Base-by-base conservation (phyloP, 1,139 yeast species). In the Candida glucosophila region DNA sequence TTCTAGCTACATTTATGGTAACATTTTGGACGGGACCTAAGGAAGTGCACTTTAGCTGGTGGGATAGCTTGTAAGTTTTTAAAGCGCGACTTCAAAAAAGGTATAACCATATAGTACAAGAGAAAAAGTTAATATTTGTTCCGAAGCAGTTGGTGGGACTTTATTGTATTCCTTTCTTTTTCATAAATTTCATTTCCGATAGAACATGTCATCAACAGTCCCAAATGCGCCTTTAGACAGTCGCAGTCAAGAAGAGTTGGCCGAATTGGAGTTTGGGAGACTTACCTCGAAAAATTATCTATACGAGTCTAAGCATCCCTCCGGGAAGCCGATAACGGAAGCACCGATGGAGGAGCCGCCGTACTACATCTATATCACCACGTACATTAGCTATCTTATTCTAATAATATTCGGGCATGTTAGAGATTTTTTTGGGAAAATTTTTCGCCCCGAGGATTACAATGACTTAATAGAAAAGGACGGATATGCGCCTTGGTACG, bases 401-500 rank as follows among this genome's bases (percentile, higher is more conserved):
- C 67, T 90, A 44, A 83, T 90, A 37, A 72, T 86, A 19, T 67
- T 85, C 35, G 99, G 99, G 20, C 95, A 90, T 47, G 58, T 86
- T 20, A 75, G 88, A 40, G 99, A 90, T 55, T 88, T 79, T 48
- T 70, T 85, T 34, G 95, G 94, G 26, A 73, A 80, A 48, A 58
- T 65, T 15, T 79, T 88, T 49, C 70, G 69, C 44, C 79, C 82
- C 14, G 63, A 72, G 27, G 67, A 67, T 34, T 78, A 77, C 49
- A 58, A 59, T 23, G 79, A 82, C 40, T 65, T 88, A 33, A 59
- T 79, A 28, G 92, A 82, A 46, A 66, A 69, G 35, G 77, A 90
- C 48, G 99, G 99, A 1, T 78, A 83, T 46, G 97, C 98, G 17
- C 97, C 99, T 20, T 79, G 95, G 80, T 82, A 80, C 43, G 82